A percentile compares a stretch with the other conserved stretches of the same genome.
Evolutionary conservation across 345 rosid species (phyloP).

Genomic region (Salix exigua): DNA sequence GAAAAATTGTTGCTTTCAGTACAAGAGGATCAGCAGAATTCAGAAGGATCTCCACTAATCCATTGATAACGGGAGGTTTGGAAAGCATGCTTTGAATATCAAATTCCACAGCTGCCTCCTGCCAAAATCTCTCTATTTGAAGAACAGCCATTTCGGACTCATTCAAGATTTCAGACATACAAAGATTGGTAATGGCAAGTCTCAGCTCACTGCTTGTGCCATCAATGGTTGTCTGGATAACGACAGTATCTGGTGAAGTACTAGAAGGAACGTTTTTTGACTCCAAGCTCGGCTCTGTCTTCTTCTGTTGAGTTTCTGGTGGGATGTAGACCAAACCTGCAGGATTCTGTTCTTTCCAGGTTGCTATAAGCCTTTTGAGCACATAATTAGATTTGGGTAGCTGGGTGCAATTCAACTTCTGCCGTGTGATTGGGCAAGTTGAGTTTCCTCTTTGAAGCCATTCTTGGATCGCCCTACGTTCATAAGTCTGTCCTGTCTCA

Average conservation of each 20-base stretch:
- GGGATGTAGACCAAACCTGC: slow-evolving; percentile 10
- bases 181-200: slow-evolving; percentile 45
- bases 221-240: slow-evolving; percentile 47
- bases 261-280: slow-evolving; percentile 22
- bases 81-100: slow-evolving; percentile 50
- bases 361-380: slow-evolving; percentile 60
- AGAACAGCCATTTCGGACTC: slow-evolving; percentile 66
- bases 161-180: slow-evolving; percentile 52
- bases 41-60: slow-evolving; percentile 68
- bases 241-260: slow-evolving; percentile 48
- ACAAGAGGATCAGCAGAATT: slow-evolving; percentile 53
- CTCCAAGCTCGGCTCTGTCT: slow-evolving; percentile 22
- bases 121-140: slow-evolving; percentile 54
- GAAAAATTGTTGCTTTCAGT: slow-evolving; percentile 47
- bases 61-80: slow-evolving; percentile 52
- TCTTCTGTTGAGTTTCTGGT: slow-evolving; percentile 18
- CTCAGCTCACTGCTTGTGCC: slow-evolving; percentile 46
- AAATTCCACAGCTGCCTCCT: slow-evolving; percentile 32
- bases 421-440: slow-evolving; percentile 69
- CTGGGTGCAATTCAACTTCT: slow-evolving; percentile 44
- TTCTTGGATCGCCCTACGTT: slow-evolving; percentile 60
- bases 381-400: slow-evolving; percentile 67
- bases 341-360: slow-evolving; percentile 55
- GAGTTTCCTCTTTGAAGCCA: slow-evolving; percentile 67
- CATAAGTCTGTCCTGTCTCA: slow-evolving; percentile 80